Conservation (phyloP, 768 basidiomycete species). For the Amanita pseudoporphyria region DNA sequence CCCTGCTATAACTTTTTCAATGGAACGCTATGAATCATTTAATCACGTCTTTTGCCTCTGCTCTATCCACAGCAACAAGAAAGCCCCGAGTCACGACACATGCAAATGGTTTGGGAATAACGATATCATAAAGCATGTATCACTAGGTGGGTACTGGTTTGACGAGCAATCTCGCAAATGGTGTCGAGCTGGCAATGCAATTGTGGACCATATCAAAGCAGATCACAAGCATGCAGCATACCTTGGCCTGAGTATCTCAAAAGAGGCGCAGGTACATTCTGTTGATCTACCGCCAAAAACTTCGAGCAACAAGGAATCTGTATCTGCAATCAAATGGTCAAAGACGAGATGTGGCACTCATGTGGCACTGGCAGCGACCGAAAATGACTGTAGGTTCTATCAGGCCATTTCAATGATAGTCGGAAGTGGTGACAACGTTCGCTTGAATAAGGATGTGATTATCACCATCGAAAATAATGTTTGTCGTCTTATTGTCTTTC, state of each 20-base stretch:
- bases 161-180: no score
- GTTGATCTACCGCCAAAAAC: not conserved
- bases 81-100: constrained; percentile 18
- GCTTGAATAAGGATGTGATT: not conserved
- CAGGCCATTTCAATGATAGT: not conserved
- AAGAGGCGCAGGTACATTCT: not conserved
- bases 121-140: not conserved
- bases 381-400: not conserved
- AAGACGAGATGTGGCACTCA: not conserved
- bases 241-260: not conserved
- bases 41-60: constrained; percentile 24
- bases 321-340: not conserved
- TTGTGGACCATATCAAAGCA: no score
- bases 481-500: not conserved
- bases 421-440: not conserved
- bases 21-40: constrained; percentile 33
- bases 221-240: not conserved
- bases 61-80: constrained; percentile 25
- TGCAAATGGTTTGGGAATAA: not conserved
- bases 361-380: not conserved
- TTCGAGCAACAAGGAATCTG: no score
- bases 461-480: not conserved
- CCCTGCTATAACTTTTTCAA: constrained; percentile 33
- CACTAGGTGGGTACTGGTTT: not conserved
- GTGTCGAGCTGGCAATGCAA: no score